Base-by-base conservation (phyloP, 139 green algal genomes). In the Chlamydomonas eustigma region DNA sequence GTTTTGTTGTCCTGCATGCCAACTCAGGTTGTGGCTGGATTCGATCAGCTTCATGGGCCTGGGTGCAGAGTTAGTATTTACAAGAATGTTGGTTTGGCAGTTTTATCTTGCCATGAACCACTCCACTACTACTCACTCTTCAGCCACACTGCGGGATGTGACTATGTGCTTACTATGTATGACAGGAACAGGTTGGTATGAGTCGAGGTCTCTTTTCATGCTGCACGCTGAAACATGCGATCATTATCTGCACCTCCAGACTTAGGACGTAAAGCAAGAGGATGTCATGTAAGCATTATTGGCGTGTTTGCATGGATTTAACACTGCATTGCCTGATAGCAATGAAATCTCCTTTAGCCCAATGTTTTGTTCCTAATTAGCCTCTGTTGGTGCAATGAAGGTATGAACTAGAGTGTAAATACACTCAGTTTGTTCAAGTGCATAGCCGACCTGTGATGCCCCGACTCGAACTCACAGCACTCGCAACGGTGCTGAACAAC, bases 401-500 rank as follows among this genome's bases (percentile, higher is more conserved):
- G 51, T 91, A 91, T 50, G 86, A 92, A 68, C 51, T 92, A 22
- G 88, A 91, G 73, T 81, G 76, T 76, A 93, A 90, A 73, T 93
- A 93, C 82, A 92, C 84, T 0, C 81, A 88, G 81, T 92, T 86
- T 76, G 83, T 93, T 1, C 51, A 78, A 25, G 2, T 88, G 2
- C 65, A 78, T 44, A 85, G 72, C 66, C 77, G 89, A 2, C 77
- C 83, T 0, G 86, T 90, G 35, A 81, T 69, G 74, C 84, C 88
- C 3, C 82, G 89, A 0, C 64, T 93, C 0, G 85, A 91, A 72
- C 76, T 92, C 68, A 66, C 8, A 1, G 82, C 84, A 0, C 85
- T 93, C 25, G 89, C 86, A 1, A 66, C 39, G 0, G 36, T 86
- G 50, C 86, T 93, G 30, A 92, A 93, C 78, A 50, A 36, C 25